These are phyloP conservation scores for Nelumbo lutea DNA, from an alignment of 164 flowering plant species.

Conservation along the genomic window DNA sequence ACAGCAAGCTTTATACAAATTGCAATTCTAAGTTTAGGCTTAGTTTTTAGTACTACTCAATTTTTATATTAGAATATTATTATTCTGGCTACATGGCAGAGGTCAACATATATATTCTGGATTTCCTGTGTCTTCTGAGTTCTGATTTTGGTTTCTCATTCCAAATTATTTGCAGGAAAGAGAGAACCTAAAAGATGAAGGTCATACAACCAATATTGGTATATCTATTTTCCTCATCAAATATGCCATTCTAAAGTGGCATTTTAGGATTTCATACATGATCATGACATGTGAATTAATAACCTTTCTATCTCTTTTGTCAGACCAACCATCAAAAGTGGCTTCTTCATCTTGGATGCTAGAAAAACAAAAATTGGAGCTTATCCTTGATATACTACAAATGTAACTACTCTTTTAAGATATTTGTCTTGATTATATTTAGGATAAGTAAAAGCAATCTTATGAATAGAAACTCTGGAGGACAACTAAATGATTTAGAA, in stretches of 20 bases:
- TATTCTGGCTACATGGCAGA: too few relatives aligned
- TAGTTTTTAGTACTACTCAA: too few relatives aligned
- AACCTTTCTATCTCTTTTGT: slow-evolving; percentile 5
- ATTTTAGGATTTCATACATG: background rate
- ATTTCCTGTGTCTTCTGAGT: background rate
- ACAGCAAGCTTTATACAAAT: too few relatives aligned
- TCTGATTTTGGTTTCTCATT: background rate
- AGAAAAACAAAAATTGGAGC: slow-evolving; percentile 44
- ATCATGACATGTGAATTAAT: slow-evolving; percentile 3
- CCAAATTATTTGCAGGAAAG: slow-evolving; percentile 21
- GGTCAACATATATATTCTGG: background rate
- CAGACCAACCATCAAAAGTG: slow-evolving; percentile 16
- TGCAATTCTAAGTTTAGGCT: too few relatives aligned
- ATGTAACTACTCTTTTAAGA: slow-evolving; percentile 26
- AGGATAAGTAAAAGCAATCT: background rate
- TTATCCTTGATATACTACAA: slow-evolving; percentile 48
- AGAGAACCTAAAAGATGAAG: slow-evolving; percentile 13
- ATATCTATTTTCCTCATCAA: slow-evolving; percentile 5
- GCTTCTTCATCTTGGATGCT: slow-evolving; percentile 26
- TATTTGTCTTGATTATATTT: background rate
- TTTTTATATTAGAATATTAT: too few relatives aligned
- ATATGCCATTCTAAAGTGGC: background rate
- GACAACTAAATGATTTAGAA: background rate
- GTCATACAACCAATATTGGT: slow-evolving; percentile 24
- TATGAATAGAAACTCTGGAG: background rate